These are phyloP conservation scores for Leishmania arabica DNA, from an alignment of 208 protist species.

Conservation along the genomic window DNA sequence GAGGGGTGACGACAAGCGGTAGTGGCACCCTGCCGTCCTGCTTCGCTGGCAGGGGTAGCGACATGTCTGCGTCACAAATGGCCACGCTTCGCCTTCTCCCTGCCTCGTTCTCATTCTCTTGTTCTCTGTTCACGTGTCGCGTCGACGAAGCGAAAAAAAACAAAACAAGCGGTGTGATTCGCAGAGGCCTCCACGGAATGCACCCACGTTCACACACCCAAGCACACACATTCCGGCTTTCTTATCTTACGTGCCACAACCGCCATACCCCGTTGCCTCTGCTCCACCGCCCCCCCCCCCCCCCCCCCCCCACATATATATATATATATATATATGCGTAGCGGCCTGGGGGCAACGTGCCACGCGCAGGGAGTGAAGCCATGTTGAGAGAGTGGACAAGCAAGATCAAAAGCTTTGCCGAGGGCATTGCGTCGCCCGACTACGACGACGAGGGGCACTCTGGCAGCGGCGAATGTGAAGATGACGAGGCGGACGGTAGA, in stretches of 20 bases:
- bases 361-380: background rate
- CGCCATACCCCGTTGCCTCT: background rate
- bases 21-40: background rate
- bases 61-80: background rate
- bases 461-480: background rate
- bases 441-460: conserved; percentile 44
- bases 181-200: background rate
- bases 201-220: background rate
- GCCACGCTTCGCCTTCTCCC: background rate
- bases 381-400: conserved; percentile 71
- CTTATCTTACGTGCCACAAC: background rate
- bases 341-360: background rate
- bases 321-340: background rate
- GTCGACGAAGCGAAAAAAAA: background rate
- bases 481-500: background rate
- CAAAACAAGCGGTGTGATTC: background rate
- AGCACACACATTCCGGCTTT: background rate
- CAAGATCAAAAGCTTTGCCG: conserved; percentile 76
- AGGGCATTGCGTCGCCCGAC: conserved; percentile 67
- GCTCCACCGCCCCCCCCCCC: background rate
- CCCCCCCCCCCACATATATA: too few species aligned
- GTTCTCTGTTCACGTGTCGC: too few species aligned
- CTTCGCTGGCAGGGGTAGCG: background rate
- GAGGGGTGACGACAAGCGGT: background rate
- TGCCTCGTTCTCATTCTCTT: background rate